Evolutionary conservation across 345 rosid species (phyloP).

Genomic region (Pistacia integerrima): DNA sequence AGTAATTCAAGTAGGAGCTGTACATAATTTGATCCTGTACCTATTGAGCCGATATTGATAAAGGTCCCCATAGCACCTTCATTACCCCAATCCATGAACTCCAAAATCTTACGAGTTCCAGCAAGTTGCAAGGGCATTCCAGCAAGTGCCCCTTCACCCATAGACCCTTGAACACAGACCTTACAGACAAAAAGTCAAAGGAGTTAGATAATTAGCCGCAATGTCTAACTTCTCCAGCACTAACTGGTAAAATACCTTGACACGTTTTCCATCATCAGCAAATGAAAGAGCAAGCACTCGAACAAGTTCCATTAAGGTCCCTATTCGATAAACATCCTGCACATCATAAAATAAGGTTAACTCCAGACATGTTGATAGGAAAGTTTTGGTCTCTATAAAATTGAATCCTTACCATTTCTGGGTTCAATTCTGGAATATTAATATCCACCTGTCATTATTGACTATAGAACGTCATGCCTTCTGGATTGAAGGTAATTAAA

Average conservation of each 20-base stretch:
- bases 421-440: constrained; percentile 90
- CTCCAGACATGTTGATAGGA: constrained; percentile 9
- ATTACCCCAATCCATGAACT: constrained; percentile 97
- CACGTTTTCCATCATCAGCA: constrained; percentile 94
- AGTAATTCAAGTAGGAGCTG: not conserved
- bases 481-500: not conserved
- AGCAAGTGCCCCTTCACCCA: constrained; percentile 95
- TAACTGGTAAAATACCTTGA: constrained; percentile 59
- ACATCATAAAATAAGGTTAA: constrained; percentile 30
- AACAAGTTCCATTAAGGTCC: constrained; percentile 93
- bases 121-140: constrained; percentile 98
- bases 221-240: not conserved
- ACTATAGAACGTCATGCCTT: not conserved
- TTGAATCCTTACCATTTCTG: constrained; percentile 72
- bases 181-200: constrained; percentile 29
- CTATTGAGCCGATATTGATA: constrained; percentile 82
- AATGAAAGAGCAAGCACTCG: constrained; percentile 82
- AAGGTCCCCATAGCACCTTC: constrained; percentile 82
- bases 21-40: constrained; percentile 30
- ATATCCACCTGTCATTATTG: constrained; percentile 43
- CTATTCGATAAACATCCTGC: constrained; percentile 98
- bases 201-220: not conserved
- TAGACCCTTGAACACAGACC: constrained; percentile 99
- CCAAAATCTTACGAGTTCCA: constrained; percentile 86
- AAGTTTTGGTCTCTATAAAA: not conserved